A percentile compares a stretch with the other conserved stretches of the same genome.
Evolutionary conservation across 352 stramenopile genomes (phyloP).

Genomic region (Globisporangium paddicum): DNA sequence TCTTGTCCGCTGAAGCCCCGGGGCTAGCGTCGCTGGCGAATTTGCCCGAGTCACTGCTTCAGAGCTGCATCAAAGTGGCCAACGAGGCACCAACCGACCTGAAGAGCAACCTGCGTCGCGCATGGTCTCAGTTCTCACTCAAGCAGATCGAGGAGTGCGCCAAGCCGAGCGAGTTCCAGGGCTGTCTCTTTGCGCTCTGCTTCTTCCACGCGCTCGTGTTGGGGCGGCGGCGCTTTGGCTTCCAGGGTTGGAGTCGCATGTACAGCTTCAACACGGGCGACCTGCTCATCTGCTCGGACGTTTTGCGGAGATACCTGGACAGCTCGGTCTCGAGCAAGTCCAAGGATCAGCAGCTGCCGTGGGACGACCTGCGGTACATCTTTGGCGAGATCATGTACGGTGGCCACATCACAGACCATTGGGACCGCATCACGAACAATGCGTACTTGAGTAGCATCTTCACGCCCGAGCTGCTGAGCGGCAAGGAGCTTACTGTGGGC

Average conservation of each 20-base stretch:
- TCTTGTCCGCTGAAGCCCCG: slow-evolving; percentile 91
- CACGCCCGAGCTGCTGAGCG: slow-evolving; percentile 47
- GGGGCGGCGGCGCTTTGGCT: slow-evolving; percentile 86
- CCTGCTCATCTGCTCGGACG: slow-evolving; percentile 89
- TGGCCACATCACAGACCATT: slow-evolving; percentile 82
- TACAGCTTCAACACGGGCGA: slow-evolving; percentile 96
- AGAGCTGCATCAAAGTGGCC: slow-evolving; percentile 86
- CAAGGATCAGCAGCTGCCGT: slow-evolving; percentile 38
- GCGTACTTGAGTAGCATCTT: slow-evolving; percentile 66
- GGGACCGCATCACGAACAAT: slow-evolving; percentile 82
- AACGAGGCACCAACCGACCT: slow-evolving; percentile 81
- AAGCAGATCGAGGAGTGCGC: slow-evolving; percentile 70
- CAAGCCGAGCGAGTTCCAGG: slow-evolving; percentile 86
- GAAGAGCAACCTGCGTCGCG: slow-evolving; percentile 77
- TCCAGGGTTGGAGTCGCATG: slow-evolving; percentile 89
- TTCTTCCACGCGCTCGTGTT: slow-evolving; percentile 94
- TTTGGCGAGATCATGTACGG: slow-evolving; percentile 93
- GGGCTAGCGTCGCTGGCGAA: slow-evolving; percentile 81
- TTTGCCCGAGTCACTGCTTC: slow-evolving; percentile 80
- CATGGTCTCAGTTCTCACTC: slow-evolving; percentile 73
- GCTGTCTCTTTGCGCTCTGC: slow-evolving; percentile 92
- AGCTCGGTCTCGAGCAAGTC: slow-evolving; percentile 16
- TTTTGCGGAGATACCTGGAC: slow-evolving; percentile 69
- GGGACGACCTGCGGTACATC: slow-evolving; percentile 87
- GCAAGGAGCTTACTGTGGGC: slow-evolving; percentile 49